phyloP scores from a whole-genome alignment of 2,329 filamentous ascomycete species.

The Coleophoma eucalyptorum region DNA sequence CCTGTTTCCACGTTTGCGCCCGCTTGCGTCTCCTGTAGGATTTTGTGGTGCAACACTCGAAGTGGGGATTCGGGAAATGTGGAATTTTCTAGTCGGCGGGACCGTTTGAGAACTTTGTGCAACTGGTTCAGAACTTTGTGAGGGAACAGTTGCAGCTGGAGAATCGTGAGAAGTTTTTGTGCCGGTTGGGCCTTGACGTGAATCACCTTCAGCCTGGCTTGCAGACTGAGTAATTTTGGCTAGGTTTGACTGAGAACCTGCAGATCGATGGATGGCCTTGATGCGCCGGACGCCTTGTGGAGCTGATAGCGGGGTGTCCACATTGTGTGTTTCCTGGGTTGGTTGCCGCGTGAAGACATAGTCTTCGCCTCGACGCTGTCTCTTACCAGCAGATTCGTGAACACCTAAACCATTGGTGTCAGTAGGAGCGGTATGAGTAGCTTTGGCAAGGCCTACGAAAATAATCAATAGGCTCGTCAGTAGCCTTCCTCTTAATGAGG shows the following conservation, averaged over 20 bases:
- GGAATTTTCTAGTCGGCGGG: conserved; percentile 45
- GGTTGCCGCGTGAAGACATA: conserved; percentile 26
- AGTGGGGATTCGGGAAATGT: conserved; percentile 45
- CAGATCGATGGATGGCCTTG: conserved; percentile 12
- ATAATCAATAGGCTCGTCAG: conserved; percentile 27
- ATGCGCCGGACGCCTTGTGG: conserved; percentile 12
- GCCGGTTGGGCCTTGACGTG: not conserved
- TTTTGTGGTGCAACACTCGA: not conserved
- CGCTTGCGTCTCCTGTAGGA: too few relatives aligned
- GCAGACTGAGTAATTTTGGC: not conserved
- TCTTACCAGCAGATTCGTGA: conserved; percentile 21
- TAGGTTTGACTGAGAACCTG: conserved; percentile 6
- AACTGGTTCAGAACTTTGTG: too few relatives aligned
- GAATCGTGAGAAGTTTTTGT: not conserved
- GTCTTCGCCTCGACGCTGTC: conserved; percentile 15
- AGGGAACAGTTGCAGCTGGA: too few relatives aligned
- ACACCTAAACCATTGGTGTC: conserved; percentile 16
- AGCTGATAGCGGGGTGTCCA: conserved; percentile 2
- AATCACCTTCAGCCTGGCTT: not conserved
- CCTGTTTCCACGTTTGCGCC: conserved; percentile 14
- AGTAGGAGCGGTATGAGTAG: conserved; percentile 1
- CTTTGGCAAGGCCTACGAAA: conserved; percentile 17
- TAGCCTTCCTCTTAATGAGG: conserved; percentile 28
- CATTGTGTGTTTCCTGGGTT: not conserved
- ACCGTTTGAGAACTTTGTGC: not conserved